Percentiles rank a stretch among this genome's conserved stretches.
Conservation (phyloP, 2,329 filamentous ascomycete species). For the Fusarium sp. region DNA sequence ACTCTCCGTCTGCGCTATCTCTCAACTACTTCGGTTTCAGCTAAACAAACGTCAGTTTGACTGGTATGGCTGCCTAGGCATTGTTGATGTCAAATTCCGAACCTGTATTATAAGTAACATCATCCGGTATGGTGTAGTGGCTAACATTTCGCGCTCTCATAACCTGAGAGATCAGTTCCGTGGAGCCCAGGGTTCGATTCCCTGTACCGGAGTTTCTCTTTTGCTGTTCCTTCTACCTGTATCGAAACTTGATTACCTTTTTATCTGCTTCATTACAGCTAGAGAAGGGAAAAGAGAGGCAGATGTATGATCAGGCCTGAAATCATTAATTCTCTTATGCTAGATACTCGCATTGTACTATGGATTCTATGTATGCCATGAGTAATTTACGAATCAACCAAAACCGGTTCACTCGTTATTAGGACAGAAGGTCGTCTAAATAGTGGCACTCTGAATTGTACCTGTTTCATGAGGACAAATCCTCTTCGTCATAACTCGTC, state of each 20-base stretch:
- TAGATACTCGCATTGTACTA: not conserved
- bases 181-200: conserved; percentile 43
- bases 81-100: fast-evolving
- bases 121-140: conserved; percentile 46
- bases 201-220: conserved; percentile 38
- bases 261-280: not conserved
- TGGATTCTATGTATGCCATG: not conserved
- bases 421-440: not conserved
- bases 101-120: not conserved
- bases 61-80: fast-evolving
- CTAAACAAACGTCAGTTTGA: not conserved
- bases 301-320: not conserved
- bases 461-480: conserved; percentile 6
- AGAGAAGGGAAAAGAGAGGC: not conserved
- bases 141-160: conserved; percentile 47
- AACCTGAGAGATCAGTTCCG: conserved; percentile 37
- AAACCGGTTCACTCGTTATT: not conserved
- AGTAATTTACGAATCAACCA: not conserved
- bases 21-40: too few relatives aligned
- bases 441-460: not conserved
- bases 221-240: not conserved
- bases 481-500: conserved; percentile 19
- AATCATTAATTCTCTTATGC: not conserved
- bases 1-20: not conserved
- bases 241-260: not conserved